Evolutionary conservation across 306 rosid species (phyloP), one percentile per base, ranked within the genome.

Genomic region (Quercus bicolor): DNA sequence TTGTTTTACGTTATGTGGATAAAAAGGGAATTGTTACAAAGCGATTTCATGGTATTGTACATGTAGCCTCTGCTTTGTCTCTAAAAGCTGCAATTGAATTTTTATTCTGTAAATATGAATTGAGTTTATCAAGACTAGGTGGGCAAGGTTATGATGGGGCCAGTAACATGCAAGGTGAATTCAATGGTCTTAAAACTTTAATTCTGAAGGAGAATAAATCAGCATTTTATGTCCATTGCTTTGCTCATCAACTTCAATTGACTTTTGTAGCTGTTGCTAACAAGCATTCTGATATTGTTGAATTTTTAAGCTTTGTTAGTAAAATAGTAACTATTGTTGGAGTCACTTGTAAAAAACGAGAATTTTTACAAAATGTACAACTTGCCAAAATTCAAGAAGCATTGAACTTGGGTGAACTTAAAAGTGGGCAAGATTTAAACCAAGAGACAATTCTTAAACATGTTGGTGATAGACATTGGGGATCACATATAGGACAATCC

Each of bases 171-270:
- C 26, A 12, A 56, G 76, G 45, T 70, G 57, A 55, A 37, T 57
- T 34, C 19, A 57, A 60, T 57, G 40, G 71, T 21, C 33, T 33
- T 1, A 79, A 64, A 45, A 33, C 14, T 14, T 48, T 79, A 4
- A 62, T 64, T 20, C 2, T 48, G 4, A 75, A 12, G 72, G 8
- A 15, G 10, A 70, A 59, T 13, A 8, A 34, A 23, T 76, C 21
- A 76, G 75, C 40, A 2, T 76, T 34, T 54, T 75, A 26, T 56
- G 26, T 76, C 26, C 75, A 72, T 72, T 81, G n/a, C 28, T 81
- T 72, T 62, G 21, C 74, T 24, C 45, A 80, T 20, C 56, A 75
- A 64, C 79, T 75, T 43, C 21, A 57, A 0, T 56, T 69, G 7
- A 56, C 78, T 34, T 43, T 80, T 20, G 48, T 74, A 14, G 57